Base-by-base conservation (phyloP, 1,284 basidiomycete genomes). In the Naganishia sp. region DNA sequence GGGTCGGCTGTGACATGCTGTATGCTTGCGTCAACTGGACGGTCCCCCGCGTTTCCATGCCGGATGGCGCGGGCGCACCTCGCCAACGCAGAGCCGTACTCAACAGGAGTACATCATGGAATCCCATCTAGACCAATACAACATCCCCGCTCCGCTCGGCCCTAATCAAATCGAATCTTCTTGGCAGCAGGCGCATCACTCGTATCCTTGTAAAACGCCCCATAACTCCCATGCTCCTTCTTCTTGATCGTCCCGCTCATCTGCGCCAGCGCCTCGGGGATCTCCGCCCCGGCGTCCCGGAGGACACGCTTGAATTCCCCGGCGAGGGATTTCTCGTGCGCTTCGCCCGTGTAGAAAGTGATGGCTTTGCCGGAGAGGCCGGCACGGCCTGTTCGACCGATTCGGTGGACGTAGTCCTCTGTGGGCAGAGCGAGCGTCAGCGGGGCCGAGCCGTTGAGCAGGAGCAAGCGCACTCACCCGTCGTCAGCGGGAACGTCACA, bases 161-260 rank as follows among this genome's bases (percentile, higher is more conserved):
- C 44, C 70, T 78, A 83, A 69, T 83, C 81, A 67, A 96, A 96
- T 53, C 87, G 89, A 75, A 95, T 94, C 84, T 93, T 94, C 60
- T 90, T 95, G 28, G 93, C 88, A 16, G 86, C 88, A 44, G 87
- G 87, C 16, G 88, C 87, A 50, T 86, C 85, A 13, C 85, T 82
- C 15, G 90, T 87, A 72, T 94, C 89, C 71, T 88, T 83, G 82
- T 86, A 95, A 81, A 92, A 93, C 5, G 90, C 90, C 11, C 81
- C 81, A 69, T 82, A 82, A 11, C 75, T 73, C 0, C 77, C 76
- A 70, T 80, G 78, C 68, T 79, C 87, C 84, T 90, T 94, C 84
- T 97, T 97, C 84, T 96, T 96, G 82, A 98, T 94, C 57, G 93
- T 90, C 84, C 93, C 92, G 43, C 94, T 93, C 84, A 98, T 98